Evolutionary conservation across 2,329 filamentous ascomycete species (phyloP), one percentile per base, ranked within the genome.

Genomic region (Cladobotryum protrusum): DNA sequence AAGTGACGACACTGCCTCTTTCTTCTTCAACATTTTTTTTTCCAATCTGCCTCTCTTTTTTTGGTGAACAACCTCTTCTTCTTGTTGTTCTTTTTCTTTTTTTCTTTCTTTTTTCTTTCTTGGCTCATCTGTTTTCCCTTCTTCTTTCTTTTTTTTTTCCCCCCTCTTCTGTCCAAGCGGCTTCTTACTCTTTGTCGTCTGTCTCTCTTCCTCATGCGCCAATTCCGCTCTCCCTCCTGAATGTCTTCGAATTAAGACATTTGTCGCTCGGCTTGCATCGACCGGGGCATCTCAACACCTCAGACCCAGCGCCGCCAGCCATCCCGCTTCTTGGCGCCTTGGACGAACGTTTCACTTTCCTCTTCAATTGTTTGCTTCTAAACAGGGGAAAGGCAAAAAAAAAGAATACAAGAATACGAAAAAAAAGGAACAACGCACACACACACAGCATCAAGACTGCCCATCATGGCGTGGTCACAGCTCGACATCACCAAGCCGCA

Each of bases 401-500:
- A 9, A 45, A 43, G 20, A 24, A 24, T 4, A 37, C 3, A 37
- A 37, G 13, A 37, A 9, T 8, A 37, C 4, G 5, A 5, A 36
- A 12, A n/a, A 39, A 17, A 18, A 39, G n/a, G 4, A 8, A 6
- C 5, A 14, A 17, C 14, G 7, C 12, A n/a, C 12, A 12, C 34
- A 3, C 34, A 36, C 12, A 39, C 36, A 39, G 7, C 13, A 11
- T n/a, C 36, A n/a, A n/a, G n/a, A n/a, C n/a, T n/a, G n/a, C n/a
- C 29, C 59, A 57, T 42, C 32, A 90, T 90, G 86, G 84, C 83
- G 54, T 91, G 87, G 87, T 79, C 85, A 43, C 86, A 91, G 59
- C 78, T 92, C 47, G 83, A 84, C 54, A 85, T 97, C 73, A 96
- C 95, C 72, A 87, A 86, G 76, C 89, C 93, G 62, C 93, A 99